Conservation (phyloP, 805 yeast genomes). For the Ogataea angusta region DNA sequence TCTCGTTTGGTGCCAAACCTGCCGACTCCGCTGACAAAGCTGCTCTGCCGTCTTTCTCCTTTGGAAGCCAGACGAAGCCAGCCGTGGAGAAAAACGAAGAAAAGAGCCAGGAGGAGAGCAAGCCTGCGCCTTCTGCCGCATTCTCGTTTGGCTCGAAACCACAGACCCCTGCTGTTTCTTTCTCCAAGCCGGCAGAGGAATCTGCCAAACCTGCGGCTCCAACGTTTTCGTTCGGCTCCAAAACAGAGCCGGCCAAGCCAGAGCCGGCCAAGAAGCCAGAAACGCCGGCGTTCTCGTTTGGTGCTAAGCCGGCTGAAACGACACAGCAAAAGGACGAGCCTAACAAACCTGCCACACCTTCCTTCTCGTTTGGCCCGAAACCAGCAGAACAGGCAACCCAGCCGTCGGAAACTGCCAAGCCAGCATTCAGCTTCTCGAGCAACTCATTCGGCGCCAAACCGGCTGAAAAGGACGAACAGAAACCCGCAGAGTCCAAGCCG, state of each 20-base stretch:
- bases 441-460: neutral
- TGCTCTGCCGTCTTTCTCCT: no score
- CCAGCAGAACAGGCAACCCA: neutral
- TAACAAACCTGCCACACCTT: conserved; percentile 4
- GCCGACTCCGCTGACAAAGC: neutral
- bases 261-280: neutral
- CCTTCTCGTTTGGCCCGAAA: conserved; percentile 10
- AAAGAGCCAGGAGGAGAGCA: neutral
- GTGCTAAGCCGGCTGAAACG: conserved; percentile 2
- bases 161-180: neutral
- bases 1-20: conserved; percentile 1
- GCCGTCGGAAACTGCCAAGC: neutral
- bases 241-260: neutral
- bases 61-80: neutral
- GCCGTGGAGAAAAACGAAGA: neutral
- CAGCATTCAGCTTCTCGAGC: neutral
- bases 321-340: neutral
- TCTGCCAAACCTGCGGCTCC: neutral
- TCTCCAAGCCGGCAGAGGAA: neutral
- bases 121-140: neutral
- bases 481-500: conserved; percentile 1
- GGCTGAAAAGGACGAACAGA: neutral
- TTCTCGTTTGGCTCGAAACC: conserved; percentile 1
- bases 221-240: neutral
- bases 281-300: conserved; percentile 14